Base-by-base conservation (phyloP, 805 yeast species). In the Saccharomycopsis olivae region DNA sequence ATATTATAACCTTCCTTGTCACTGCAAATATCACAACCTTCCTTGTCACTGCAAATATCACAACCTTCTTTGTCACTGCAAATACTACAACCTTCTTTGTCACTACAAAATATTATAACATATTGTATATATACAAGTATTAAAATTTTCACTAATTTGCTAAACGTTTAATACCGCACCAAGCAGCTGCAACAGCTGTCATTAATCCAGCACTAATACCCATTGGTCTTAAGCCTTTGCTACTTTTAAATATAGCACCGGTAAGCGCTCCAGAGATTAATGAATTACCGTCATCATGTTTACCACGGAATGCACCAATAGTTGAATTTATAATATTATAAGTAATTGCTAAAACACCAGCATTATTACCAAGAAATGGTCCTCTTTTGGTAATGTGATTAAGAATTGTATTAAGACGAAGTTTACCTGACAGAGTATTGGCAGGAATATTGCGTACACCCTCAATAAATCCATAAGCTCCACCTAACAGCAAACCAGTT, bases 331-430 rank as follows among this genome's bases (percentile, higher is more conserved):
- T 68, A 50, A 89, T 59, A 64, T 92, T 92, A 64, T 92, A 92
- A 49, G 82, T 72, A 53, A 92, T 63, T 18, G 96, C 96, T 51
- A 92, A 69, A 16, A 87, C 94, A 65, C 96, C 98, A 13, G 95
- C 94, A 39, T 81, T 78, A 66, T 92, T 92, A 52, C 97, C 98
- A 56, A 89, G 63, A 61, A 75, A 89, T 17, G 98, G 98, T 46
- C 98, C 98, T 60, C 95, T 78, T 56, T 86, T 82, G 30, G 98
- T 92, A 54, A 92, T 72, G 56, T 85, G 84, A 68, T 92, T 92
- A 53, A 92, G 73, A 33, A 92, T 69, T 8, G 96, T 87, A 68
- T 92, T 92, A 48, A 88, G 68, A 59, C 84, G 78, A 58, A 92
- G 70, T 59, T 81, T 84, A 40, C 83, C 76, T 13, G 43, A 36